A percentile compares a stretch with the other conserved stretches of the same genome.
Conservation (phyloP, 2,329 filamentous ascomycete species). For the Hymenoscyphus fraxineus region DNA sequence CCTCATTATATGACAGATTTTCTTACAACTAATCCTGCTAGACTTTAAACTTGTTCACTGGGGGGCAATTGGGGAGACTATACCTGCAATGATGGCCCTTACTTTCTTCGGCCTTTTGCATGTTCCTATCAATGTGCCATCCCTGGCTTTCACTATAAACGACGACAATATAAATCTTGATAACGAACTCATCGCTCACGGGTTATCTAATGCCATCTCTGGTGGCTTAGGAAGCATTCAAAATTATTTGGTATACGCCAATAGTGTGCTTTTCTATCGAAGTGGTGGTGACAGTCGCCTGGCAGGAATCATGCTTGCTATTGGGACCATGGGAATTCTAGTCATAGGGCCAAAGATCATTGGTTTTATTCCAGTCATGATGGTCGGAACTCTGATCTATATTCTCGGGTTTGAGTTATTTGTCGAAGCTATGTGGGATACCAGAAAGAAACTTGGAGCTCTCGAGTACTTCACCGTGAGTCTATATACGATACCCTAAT, state of each 20-base stretch:
- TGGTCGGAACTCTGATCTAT: constrained; percentile 93
- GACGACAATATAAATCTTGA: constrained; percentile 92
- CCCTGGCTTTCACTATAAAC: constrained; percentile 81
- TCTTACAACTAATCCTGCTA: constrained; percentile 35
- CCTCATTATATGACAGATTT: constrained; percentile 21
- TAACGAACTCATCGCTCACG: constrained; percentile 86
- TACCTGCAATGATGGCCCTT: constrained; percentile 92
- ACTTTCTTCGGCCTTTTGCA: constrained; percentile 98
- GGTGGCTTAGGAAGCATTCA: constrained; percentile 84
- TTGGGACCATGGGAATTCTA: constrained; percentile 76
- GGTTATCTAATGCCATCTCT: constrained; percentile 87
- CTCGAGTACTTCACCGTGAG: constrained; percentile 83
- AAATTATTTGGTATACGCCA: constrained; percentile 97
- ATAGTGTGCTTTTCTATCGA: constrained; percentile 93
- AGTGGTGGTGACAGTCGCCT: constrained; percentile 85
- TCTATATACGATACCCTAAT: constrained; percentile 12
- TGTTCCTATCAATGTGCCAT: constrained; percentile 96
- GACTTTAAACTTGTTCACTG: constrained; percentile 80
- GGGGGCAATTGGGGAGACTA: constrained; percentile 74
- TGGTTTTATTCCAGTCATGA: constrained; percentile 93
- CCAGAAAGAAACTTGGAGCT: constrained; percentile 79
- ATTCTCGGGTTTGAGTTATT: constrained; percentile 90
- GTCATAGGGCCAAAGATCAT: constrained; percentile 82
- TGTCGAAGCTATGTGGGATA: constrained; percentile 81
- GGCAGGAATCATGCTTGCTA: constrained; percentile 80